Percentiles rank a stretch among this genome's conserved stretches.
Evolutionary conservation across 2,329 filamentous ascomycete genomes (phyloP).

Genomic region (Annulohypoxylon truncatum): DNA sequence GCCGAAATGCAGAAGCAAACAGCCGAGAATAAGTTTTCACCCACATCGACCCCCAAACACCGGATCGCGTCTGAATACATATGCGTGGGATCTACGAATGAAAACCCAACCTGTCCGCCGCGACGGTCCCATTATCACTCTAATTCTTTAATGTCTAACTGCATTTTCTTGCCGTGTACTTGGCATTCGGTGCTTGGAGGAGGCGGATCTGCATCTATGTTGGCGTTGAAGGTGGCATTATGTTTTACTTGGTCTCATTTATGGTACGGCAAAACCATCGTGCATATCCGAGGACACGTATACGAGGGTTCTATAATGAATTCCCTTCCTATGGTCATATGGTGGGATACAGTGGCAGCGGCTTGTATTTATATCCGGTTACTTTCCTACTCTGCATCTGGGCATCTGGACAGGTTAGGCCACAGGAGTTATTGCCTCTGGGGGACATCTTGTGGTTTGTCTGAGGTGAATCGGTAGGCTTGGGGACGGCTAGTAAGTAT

Average conservation of each 20-base stretch:
- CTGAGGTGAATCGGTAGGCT: background rate
- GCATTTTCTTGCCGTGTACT: conserved; percentile 14
- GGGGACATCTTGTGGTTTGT: conserved; percentile 1
- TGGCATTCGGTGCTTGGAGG: conserved; percentile 12
- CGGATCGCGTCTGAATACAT: background rate
- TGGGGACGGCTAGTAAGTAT: background rate
- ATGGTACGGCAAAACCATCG: conserved; percentile 12
- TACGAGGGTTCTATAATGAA: conserved; percentile 8
- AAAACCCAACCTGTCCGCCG: background rate
- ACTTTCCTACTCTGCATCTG: conserved; percentile 17
- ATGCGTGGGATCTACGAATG: conserved; percentile 1
- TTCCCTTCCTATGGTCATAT: conserved; percentile 9
- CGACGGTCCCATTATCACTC: conserved; percentile 2
- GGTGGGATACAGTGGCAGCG: conserved; percentile 7
- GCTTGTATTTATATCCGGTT: conserved; percentile 27
- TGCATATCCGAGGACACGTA: conserved; percentile 9
- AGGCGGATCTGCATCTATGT: conserved; percentile 26
- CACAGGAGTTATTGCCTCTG: conserved; percentile 21
- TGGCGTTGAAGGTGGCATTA: conserved; percentile 28
- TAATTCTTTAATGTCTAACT: conserved; percentile 25
- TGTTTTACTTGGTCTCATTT: conserved; percentile 17
- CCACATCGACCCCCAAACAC: background rate
- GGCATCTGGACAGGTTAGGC: conserved; percentile 20
- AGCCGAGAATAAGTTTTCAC: conserved; percentile 8
- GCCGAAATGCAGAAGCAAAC: conserved; percentile 31